Conservation (phyloP, 2,329 filamentous ascomycete species). For the Neoscytalidium dimidiatum region DNA sequence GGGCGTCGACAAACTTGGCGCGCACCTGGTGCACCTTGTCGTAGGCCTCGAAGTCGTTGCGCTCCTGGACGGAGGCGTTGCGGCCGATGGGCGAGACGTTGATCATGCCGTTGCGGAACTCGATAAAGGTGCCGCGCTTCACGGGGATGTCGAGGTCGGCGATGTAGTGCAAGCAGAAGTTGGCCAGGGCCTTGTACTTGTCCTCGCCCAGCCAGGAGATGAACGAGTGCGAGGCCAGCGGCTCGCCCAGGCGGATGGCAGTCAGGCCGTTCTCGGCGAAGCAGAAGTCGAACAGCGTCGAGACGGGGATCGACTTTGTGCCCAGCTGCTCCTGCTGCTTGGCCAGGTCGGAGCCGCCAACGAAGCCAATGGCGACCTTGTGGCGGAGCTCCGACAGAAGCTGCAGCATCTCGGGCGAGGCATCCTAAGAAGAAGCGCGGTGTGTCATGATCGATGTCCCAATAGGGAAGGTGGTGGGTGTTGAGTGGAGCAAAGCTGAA, state of each 20-base stretch:
- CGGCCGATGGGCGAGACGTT: slow-evolving; percentile 82
- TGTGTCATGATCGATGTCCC: background rate
- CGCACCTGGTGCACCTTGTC: slow-evolving; percentile 78
- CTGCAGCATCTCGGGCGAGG: slow-evolving; percentile 78
- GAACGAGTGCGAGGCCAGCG: slow-evolving; percentile 79
- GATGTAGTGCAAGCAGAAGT: slow-evolving; percentile 78
- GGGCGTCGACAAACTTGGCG: slow-evolving; percentile 70
- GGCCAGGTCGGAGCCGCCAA: slow-evolving; percentile 85
- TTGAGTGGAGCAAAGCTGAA: background rate
- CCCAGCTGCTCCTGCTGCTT: slow-evolving; percentile 98
- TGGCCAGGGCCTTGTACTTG: slow-evolving; percentile 76
- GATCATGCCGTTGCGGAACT: slow-evolving; percentile 91
- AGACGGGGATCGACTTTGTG: slow-evolving; percentile 67
- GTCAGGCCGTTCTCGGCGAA: slow-evolving; percentile 97
- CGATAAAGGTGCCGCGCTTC: slow-evolving; percentile 82
- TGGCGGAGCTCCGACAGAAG: slow-evolving; percentile 79
- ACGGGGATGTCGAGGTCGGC: slow-evolving; percentile 81
- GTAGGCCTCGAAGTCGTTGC: slow-evolving; percentile 78
- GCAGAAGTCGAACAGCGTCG: slow-evolving; percentile 91
- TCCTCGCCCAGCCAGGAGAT: slow-evolving; percentile 89
- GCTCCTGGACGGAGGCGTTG: slow-evolving; percentile 79
- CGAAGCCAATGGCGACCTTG: slow-evolving; percentile 86
- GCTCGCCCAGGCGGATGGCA: slow-evolving; percentile 79
- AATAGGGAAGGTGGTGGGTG: background rate
- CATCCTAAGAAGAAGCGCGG: slow-evolving; percentile 51